Percentiles rank a stretch among this genome's conserved stretches.
phyloP scores from a whole-genome alignment of 1,139 yeast species.

The Candida sp. region DNA sequence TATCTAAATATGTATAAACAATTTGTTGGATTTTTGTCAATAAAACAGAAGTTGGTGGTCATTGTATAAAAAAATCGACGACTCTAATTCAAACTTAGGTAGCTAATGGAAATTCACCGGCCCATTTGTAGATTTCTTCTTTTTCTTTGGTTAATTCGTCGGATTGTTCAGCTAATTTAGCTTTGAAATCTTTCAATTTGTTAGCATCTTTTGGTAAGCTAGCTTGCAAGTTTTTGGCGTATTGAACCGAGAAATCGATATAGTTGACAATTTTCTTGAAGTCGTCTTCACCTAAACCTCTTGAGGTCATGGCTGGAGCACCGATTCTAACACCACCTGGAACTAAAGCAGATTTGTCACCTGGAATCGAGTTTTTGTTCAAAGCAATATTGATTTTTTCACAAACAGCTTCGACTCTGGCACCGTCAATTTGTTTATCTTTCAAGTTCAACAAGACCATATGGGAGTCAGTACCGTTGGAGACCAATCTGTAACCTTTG shows the following conservation, averaged over 20 bases:
- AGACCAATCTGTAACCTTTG: conserved; percentile 79
- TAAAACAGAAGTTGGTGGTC: too few relatives aligned
- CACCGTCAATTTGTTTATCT: conserved; percentile 94
- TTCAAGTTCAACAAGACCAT: conserved; percentile 88
- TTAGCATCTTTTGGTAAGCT: conserved; percentile 82
- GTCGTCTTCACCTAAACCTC: conserved; percentile 90
- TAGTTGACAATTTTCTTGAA: conserved; percentile 78
- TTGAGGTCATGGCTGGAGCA: conserved; percentile 98
- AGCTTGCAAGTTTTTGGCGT: conserved; percentile 74
- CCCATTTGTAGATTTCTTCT: conserved; percentile 86
- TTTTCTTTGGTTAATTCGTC: conserved; percentile 63
- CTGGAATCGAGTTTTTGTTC: conserved; percentile 97
- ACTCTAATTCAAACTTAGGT: conserved; percentile 45
- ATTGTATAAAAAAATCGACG: too few relatives aligned
- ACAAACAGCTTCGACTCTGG: conserved; percentile 93
- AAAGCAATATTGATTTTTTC: conserved; percentile 95
- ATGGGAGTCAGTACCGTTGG: conserved; percentile 96
- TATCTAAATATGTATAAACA: too few relatives aligned
- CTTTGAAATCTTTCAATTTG: conserved; percentile 92
- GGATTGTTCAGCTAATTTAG: conserved; percentile 64
- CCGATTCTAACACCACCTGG: conserved; percentile 99
- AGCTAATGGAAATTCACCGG: conserved; percentile 91
- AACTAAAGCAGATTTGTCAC: conserved; percentile 95
- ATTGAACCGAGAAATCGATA: conserved; percentile 80
- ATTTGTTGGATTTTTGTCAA: too few relatives aligned